A percentile compares a stretch with the other conserved stretches of the same genome.
Evolutionary conservation across 805 yeast genomes (phyloP).

Genomic region (Sungouiozyma ichnusensis): DNA sequence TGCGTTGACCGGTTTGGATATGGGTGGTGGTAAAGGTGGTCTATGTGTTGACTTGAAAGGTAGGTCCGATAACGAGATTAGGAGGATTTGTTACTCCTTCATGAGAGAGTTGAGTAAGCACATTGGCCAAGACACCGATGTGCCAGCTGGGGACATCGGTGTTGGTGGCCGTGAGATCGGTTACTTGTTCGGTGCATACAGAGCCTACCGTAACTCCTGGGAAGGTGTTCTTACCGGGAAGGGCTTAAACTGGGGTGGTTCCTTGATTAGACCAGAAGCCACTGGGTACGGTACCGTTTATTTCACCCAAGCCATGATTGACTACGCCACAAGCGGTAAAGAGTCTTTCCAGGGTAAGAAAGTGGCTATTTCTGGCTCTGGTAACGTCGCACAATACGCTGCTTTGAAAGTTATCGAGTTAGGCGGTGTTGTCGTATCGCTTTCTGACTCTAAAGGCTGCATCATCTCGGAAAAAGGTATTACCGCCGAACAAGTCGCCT

Average conservation of each 20-base stretch:
- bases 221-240: constrained; percentile 98
- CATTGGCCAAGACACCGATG: constrained; percentile 96
- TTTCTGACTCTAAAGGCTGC: constrained; percentile 92
- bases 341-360: constrained; percentile 87
- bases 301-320: constrained; percentile 96
- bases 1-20: constrained; percentile 91
- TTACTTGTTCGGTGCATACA: constrained; percentile 94
- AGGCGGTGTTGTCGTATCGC: constrained; percentile 89
- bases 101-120: constrained; percentile 92
- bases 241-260: constrained; percentile 98
- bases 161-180: constrained; percentile 94
- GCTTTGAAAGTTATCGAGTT: constrained; percentile 94
- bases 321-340: constrained; percentile 80
- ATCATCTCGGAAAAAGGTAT: constrained; percentile 73
- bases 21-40: constrained; percentile 99
- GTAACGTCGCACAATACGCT: constrained; percentile 98
- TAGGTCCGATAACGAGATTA: constrained; percentile 82
- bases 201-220: constrained; percentile 80
- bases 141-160: constrained; percentile 99
- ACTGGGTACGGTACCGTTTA: constrained; percentile 97
- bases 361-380: constrained; percentile 95
- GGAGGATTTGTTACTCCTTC: constrained; percentile 93
- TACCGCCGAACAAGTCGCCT: constrained; percentile 68
- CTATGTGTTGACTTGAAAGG: constrained; percentile 97
- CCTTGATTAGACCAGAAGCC: constrained; percentile 97